Conservation (phyloP, 1,284 basidiomycete species). For the Schizophyllum amplum region DNA sequence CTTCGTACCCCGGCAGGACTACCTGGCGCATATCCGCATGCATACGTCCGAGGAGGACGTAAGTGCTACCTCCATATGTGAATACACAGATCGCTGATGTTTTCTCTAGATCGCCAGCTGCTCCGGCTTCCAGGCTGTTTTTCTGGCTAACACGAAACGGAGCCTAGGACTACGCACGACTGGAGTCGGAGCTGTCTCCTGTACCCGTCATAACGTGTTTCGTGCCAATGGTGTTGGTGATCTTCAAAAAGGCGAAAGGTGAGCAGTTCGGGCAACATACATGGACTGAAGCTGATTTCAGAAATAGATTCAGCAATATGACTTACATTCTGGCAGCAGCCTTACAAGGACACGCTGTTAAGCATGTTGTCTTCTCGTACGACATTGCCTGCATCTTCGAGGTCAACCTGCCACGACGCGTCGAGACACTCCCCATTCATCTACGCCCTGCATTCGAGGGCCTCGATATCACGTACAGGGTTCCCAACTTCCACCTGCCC, state of each 20-base stretch:
- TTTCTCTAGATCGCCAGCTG: background rate
- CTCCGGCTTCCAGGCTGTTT: background rate
- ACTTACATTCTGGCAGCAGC: slow-evolving; percentile 10
- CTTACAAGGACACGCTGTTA: background rate
- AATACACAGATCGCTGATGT: background rate
- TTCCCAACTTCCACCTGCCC: slow-evolving; percentile 8
- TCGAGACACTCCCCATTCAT: background rate
- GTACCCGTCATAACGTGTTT: slow-evolving; percentile 13
- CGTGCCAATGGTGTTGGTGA: slow-evolving; percentile 10
- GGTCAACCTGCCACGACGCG: slow-evolving; percentile 6
- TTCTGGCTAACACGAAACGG: background rate
- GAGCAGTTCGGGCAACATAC: background rate
- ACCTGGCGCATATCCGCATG: slow-evolving; percentile 17
- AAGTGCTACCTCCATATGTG: background rate
- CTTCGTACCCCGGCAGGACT: slow-evolving; percentile 16
- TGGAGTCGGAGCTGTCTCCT: slow-evolving; percentile 11
- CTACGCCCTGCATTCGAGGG: background rate
- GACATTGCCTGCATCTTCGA: slow-evolving; percentile 16
- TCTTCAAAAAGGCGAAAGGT: slow-evolving; percentile 14
- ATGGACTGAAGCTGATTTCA: no score
- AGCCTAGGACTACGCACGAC: background rate
- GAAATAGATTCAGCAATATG: slow-evolving; percentile 15
- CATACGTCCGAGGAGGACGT: slow-evolving; percentile 8
- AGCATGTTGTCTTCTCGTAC: slow-evolving; percentile 10
- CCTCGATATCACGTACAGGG: background rate